Conservation (phyloP, 768 basidiomycete species). For the Mycena galericulata region DNA sequence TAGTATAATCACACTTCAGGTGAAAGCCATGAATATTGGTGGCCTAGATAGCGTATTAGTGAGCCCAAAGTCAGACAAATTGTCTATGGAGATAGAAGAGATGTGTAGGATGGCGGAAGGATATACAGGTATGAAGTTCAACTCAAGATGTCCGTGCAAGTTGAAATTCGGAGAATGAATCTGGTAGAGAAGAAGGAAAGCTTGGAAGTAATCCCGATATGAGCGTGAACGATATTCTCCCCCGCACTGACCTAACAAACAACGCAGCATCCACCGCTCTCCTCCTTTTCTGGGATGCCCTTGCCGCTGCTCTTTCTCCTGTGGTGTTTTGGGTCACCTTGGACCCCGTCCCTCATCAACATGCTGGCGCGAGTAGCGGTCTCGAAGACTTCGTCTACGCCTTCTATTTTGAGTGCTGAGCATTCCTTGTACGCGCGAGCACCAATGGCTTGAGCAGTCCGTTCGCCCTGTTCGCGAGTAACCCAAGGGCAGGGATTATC, state of each 20-base stretch:
- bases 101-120: constrained; percentile 17
- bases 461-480: constrained; percentile 83
- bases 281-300: constrained; percentile 54
- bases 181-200: constrained; percentile 25
- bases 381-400: constrained; percentile 98
- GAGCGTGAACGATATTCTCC: constrained; percentile 18
- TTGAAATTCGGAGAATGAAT: constrained; percentile 18
- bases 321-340: constrained; percentile 60
- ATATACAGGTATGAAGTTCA: constrained; percentile 26
- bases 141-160: constrained; percentile 31
- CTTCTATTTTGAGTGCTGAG: constrained; percentile 88
- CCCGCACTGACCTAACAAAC: constrained; percentile 60
- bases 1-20: constrained; percentile 11
- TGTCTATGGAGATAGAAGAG: constrained; percentile 31
- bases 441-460: constrained; percentile 85
- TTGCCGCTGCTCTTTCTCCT: constrained; percentile 67
- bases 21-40: constrained; percentile 1
- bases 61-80: constrained; percentile 17
- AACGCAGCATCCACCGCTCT: constrained; percentile 72
- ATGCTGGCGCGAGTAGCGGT: constrained; percentile 96
- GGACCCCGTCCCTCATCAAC: constrained; percentile 90
- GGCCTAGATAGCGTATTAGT: constrained; percentile 21
- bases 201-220: constrained; percentile 14
- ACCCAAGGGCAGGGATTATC: constrained; percentile 68
- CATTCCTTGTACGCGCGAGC: constrained; percentile 97